Evolutionary conservation across 208 protist species (phyloP).

Genomic region (Wallacemonas sp.): DNA sequence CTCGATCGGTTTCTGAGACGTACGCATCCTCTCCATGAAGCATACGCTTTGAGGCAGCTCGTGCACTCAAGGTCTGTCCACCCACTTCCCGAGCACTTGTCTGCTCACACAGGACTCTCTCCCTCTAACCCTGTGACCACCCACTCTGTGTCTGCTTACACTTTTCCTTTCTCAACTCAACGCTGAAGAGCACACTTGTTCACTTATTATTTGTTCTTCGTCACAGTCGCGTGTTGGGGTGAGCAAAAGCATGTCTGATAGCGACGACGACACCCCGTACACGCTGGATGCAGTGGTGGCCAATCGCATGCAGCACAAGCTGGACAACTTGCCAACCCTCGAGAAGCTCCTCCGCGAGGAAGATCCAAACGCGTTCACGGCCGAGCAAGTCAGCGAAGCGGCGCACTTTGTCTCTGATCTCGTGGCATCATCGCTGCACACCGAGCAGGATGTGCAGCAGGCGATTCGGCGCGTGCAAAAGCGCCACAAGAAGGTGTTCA

Average conservation of each 20-base stretch:
- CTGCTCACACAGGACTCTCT: neutral
- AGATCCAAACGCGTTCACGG: slow-evolving; percentile 69
- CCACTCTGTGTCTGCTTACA: no score
- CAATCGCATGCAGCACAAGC: slow-evolving; percentile 49
- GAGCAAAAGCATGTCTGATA: slow-evolving; percentile 5
- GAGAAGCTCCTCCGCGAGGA: slow-evolving; percentile 65
- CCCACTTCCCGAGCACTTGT: neutral
- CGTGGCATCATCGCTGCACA: slow-evolving; percentile 25
- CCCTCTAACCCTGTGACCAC: neutral
- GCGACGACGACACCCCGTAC: slow-evolving; percentile 24
- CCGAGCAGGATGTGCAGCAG: slow-evolving; percentile 41
- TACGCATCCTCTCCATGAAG: no score
- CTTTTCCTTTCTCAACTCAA: no score
- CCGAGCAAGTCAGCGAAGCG: slow-evolving; percentile 42
- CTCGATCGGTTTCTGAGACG: no score
- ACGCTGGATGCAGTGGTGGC: slow-evolving; percentile 28
- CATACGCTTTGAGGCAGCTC: no score
- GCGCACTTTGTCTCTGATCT: slow-evolving; percentile 57
- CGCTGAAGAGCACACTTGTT: no score
- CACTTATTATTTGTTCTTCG: no score
- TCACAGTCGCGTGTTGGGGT: neutral
- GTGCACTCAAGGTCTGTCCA: neutral
- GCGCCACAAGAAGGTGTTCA: slow-evolving; percentile 55
- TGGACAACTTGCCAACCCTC: slow-evolving; percentile 71
- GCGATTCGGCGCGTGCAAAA: slow-evolving; percentile 63